These are phyloP conservation scores for Mrakia hoshinonis DNA, from an alignment of 768 basidiomycete species.

Conservation along the genomic window DNA sequence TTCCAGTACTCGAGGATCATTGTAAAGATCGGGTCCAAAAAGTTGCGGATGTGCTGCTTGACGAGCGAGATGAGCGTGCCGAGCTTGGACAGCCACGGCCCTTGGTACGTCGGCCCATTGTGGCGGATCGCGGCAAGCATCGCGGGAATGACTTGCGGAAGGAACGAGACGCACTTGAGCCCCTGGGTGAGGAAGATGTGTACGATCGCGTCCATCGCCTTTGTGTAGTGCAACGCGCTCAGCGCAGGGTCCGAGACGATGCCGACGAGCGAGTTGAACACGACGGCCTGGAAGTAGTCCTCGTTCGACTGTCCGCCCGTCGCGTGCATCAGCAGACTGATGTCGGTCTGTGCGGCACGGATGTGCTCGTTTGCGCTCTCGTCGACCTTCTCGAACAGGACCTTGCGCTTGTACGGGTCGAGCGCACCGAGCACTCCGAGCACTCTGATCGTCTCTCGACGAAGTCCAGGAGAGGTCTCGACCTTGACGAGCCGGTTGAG, in stretches of 20 bases:
- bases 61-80: conserved; percentile 92
- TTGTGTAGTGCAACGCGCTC: conserved; percentile 71
- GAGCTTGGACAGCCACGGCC: conserved; percentile 89
- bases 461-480: conserved; percentile 55
- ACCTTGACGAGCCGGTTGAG: conserved; percentile 76
- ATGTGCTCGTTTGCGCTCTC: conserved; percentile 59
- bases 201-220: conserved; percentile 93
- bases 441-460: conserved; percentile 86
- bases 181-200: conserved; percentile 98
- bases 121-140: conserved; percentile 79
- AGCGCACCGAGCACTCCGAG: conserved; percentile 91
- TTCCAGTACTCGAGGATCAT: conserved; percentile 90
- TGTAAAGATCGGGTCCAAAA: conserved; percentile 71
- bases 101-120: conserved; percentile 66
- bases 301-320: conserved; percentile 55
- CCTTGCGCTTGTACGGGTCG: conserved; percentile 92
- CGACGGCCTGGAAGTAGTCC: conserved; percentile 95
- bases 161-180: conserved; percentile 85
- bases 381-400: conserved; percentile 46
- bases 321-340: conserved; percentile 42
- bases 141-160: conserved; percentile 90
- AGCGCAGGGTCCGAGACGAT: conserved; percentile 84
- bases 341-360: conserved; percentile 43
- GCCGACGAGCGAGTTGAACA: conserved; percentile 74
- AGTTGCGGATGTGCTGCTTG: conserved; percentile 92